Evolutionary conservation across 495 filamentous ascomycete genomes (phyloP), one percentile per base, ranked within the genome.

Genomic region (Podospora australis): DNA sequence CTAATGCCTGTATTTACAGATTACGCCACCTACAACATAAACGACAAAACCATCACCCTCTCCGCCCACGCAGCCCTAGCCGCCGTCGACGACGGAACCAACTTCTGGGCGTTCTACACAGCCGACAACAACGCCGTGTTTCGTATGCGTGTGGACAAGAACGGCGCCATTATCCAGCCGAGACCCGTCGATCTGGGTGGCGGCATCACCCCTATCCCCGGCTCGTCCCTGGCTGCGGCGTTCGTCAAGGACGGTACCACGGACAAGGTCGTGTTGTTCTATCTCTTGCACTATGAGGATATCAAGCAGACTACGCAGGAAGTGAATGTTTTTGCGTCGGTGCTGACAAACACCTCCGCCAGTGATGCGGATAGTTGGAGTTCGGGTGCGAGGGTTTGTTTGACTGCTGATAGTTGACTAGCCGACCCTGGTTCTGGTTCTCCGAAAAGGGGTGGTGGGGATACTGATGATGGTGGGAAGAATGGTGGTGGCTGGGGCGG

Each of bases 51-150:
- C 28, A 35, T 11, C 14, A 30, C 28, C 29, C 28, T 46, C 14
- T 46, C 43, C 17, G 28, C 28, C 6, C 43, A 46, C 7, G 25
- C 43, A 1, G 6, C 28, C 28, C 32, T 46, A 9, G 16, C 43
- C 1, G 43, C 43, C 43, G 43, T 46, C 21, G 43, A 46, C 19
- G 43, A 46, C 43, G 29, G 29, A 3, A 10, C 16, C 43, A 35
- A 24, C 43, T 46, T 46, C 43, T 46, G 43, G 43, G 16, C 16
- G 6, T 46, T 46, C 10, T 46, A 34, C 43, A 46, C 43, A 5
- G 16, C 43, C 9, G 43, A 46, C 28, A 8, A 34, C 3, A 46
- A 46, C 43, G n/a, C 32, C 5, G 20, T 46, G 26, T 26, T 32
- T 13, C 28, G 28, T 6, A n/a, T 46, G n/a, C 25, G 28, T 11